These are phyloP conservation scores for Leishmania gerbilli DNA, from an alignment of 208 protist species.

Conservation along the genomic window DNA sequence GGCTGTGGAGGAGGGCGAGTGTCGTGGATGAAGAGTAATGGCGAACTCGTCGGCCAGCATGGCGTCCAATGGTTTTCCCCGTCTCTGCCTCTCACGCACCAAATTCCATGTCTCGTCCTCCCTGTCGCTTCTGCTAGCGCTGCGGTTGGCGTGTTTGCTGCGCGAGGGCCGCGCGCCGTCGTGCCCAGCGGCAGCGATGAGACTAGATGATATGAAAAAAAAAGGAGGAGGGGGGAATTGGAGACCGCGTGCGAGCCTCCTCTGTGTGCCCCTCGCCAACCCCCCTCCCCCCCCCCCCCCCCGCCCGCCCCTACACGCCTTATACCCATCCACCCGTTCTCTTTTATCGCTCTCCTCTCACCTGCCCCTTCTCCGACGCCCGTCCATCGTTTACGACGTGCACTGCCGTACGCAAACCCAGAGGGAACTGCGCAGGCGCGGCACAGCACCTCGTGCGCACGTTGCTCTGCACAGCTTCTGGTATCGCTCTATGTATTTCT, in stretches of 20 bases:
- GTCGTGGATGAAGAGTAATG: background rate
- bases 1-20: background rate
- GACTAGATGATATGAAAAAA: background rate
- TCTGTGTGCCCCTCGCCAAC: background rate
- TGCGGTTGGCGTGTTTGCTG: background rate
- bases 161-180: background rate
- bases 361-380: background rate
- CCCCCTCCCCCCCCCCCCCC: too few relatives aligned
- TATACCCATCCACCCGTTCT: background rate
- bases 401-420: background rate
- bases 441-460: background rate
- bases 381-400: background rate
- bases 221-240: background rate
- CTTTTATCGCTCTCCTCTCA: background rate
- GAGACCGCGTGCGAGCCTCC: background rate
- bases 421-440: background rate
- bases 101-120: background rate
- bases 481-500: background rate
- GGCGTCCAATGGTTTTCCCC: background rate
- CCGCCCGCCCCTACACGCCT: too few relatives aligned
- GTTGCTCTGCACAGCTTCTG: background rate
- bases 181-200: background rate
- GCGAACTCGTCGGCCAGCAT: background rate
- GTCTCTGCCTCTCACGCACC: background rate
- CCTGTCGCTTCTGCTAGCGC: background rate